These are phyloP conservation scores for Anacardium occidentale DNA, from an alignment of 345 rosid genomes.

Conservation along the genomic window DNA sequence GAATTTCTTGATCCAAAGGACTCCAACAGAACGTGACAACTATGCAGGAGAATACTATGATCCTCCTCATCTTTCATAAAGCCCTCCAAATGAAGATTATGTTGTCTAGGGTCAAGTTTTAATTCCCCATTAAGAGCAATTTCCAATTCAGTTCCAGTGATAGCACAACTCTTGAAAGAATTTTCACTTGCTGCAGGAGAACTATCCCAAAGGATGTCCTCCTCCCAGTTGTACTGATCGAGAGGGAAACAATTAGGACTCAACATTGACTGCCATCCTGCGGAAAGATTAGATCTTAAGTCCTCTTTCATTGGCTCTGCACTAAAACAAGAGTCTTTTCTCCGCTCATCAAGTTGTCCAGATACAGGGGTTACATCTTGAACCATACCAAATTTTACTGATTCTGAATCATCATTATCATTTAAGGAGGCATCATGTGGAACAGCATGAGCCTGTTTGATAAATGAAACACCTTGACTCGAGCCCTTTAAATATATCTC, in stretches of 20 bases:
- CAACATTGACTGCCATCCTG: constrained; percentile 50
- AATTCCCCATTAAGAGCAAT: constrained; percentile 36
- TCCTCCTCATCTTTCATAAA: constrained; percentile 38
- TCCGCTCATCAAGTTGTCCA: constrained; percentile 33
- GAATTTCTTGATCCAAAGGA: constrained; percentile 47
- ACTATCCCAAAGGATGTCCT: constrained; percentile 74
- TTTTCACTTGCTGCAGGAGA: constrained; percentile 48
- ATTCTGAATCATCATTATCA: constrained; percentile 35
- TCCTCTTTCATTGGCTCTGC: constrained; percentile 71
- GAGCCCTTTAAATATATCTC: constrained; percentile 64
- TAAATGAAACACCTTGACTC: constrained; percentile 39
- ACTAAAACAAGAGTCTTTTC: constrained; percentile 47
- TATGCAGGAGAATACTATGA: constrained; percentile 26
- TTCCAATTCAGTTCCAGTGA: constrained; percentile 35
- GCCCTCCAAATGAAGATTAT: constrained; percentile 30
- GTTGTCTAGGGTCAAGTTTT: constrained; percentile 30
- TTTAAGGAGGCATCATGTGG: constrained; percentile 44
- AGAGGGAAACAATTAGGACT: constrained; percentile 57
- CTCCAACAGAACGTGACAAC: constrained; percentile 48
- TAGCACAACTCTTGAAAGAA: constrained; percentile 43
- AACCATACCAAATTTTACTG: constrained; percentile 36
- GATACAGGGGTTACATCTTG: constrained; percentile 34
- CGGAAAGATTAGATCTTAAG: constrained; percentile 31
- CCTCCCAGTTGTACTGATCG: constrained; percentile 95
- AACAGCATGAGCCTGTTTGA: constrained; percentile 30